Conservation (phyloP, 2,329 filamentous ascomycete genomes). For the Botrytis aclada region DNA sequence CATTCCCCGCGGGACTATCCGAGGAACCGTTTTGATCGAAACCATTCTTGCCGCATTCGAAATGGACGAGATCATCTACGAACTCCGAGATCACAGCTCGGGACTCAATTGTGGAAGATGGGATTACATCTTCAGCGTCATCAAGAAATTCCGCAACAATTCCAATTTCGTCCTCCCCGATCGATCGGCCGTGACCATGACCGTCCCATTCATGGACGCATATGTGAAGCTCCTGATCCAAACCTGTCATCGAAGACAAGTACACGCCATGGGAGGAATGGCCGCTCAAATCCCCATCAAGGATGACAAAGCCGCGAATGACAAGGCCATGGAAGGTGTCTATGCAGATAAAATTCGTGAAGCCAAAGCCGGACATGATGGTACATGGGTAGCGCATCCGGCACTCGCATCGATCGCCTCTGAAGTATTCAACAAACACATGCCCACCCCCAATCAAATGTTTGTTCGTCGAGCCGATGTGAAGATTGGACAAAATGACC, state of each 20-base stretch:
- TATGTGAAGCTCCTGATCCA: constrained; percentile 97
- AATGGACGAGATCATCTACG: constrained; percentile 99
- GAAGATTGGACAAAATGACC: constrained; percentile 77
- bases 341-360: constrained; percentile 95
- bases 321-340: constrained; percentile 89
- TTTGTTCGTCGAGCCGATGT: constrained; percentile 90
- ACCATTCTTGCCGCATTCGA: constrained; percentile 97
- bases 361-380: constrained; percentile 91
- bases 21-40: constrained; percentile 94
- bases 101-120: constrained; percentile 97
- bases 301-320: constrained; percentile 85
- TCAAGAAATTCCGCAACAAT: constrained; percentile 99
- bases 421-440: constrained; percentile 95
- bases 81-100: constrained; percentile 92
- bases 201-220: constrained; percentile 94
- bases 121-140: constrained; percentile 99
- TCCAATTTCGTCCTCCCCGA: constrained; percentile 90
- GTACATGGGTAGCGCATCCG: constrained; percentile 95
- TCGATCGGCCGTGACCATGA: constrained; percentile 91
- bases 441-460: constrained; percentile 97
- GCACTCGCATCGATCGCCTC: constrained; percentile 83
- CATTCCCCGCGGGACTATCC: constrained; percentile 86
- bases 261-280: constrained; percentile 99
- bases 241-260: constrained; percentile 92
- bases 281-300: constrained; percentile 99